A percentile compares a stretch with the other conserved stretches of the same genome.
These are phyloP conservation scores for Porphyrellus cyaneotinctus DNA, from an alignment of 768 basidiomycete species.

Conservation along the genomic window DNA sequence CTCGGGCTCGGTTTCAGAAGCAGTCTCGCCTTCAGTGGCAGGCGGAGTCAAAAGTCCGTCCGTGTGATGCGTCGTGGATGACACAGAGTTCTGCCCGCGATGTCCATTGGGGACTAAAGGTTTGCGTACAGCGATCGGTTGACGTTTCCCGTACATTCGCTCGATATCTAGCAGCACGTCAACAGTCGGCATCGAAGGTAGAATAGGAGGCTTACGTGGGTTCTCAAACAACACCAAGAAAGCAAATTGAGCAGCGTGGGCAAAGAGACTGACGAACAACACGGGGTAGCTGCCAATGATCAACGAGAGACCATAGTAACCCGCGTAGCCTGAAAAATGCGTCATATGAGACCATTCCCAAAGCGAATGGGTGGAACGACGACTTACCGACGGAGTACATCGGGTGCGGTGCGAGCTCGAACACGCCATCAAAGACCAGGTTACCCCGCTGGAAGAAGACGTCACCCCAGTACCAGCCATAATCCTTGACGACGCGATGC, in stretches of 20 bases:
- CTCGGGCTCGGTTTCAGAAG: conserved; percentile 66
- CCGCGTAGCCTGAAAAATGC: conserved; percentile 96
- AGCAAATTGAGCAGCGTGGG: conserved; percentile 93
- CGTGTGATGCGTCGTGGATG: conserved; percentile 10
- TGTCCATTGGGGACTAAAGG: conserved; percentile 43
- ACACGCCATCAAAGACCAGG: conserved; percentile 96
- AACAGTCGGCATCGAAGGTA: background rate
- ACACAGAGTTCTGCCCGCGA: conserved; percentile 14
- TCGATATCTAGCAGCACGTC: conserved; percentile 66
- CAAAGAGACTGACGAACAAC: conserved; percentile 88
- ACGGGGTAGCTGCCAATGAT: conserved; percentile 87
- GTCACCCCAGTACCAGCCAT: conserved; percentile 98
- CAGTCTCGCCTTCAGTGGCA: conserved; percentile 68
- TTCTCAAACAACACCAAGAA: conserved; percentile 97
- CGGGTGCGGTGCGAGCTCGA: conserved; percentile 88
- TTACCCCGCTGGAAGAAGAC: conserved; percentile 91
- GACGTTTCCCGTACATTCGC: conserved; percentile 88
- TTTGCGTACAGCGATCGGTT: conserved; percentile 81
- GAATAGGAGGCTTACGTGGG: conserved; percentile 63
- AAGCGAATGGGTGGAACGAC: background rate
- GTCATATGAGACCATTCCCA: background rate
- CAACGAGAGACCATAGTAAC: conserved; percentile 93
- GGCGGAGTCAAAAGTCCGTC: conserved; percentile 52
- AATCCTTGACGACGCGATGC: conserved; percentile 95
- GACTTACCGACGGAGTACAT: conserved; percentile 87